A percentile compares a stretch with the other conserved stretches of the same genome.
These are phyloP conservation scores for Pelagomonas calceolata DNA, from an alignment of 108 stramenopile species.

Conservation along the genomic window DNA sequence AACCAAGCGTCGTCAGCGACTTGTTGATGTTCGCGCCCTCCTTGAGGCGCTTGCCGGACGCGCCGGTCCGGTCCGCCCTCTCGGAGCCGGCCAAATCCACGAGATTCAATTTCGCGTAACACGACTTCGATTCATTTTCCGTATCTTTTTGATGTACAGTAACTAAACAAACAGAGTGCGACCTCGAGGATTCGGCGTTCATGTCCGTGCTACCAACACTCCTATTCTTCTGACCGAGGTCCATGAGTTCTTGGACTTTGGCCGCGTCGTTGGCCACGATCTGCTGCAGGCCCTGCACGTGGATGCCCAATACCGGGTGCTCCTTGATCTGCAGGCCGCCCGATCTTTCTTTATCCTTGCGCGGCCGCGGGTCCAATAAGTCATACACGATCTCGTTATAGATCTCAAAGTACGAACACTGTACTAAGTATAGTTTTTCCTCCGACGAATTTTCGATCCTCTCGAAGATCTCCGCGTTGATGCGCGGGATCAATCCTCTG, in stretches of 20 bases:
- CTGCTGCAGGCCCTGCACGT: constrained; percentile 24
- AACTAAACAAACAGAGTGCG: constrained; percentile 14
- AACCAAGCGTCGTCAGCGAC: constrained; percentile 15
- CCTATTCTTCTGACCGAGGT: constrained; percentile 16
- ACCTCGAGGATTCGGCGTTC: constrained; percentile 10
- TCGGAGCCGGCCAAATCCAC: constrained; percentile 25
- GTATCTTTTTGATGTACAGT: constrained; percentile 20
- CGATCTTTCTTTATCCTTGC: constrained; percentile 22
- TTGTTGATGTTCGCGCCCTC: constrained; percentile 24
- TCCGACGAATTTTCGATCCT: constrained; percentile 1
- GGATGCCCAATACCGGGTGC: constrained; percentile 45
- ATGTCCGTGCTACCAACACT: constrained; percentile 3
- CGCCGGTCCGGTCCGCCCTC: not conserved
- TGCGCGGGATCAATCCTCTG: constrained; percentile 26
- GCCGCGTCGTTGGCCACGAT: constrained; percentile 7
- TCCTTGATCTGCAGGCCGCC: constrained; percentile 39
- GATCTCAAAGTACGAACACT: constrained; percentile 44
- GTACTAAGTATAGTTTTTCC: not conserved
- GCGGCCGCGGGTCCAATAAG: constrained; percentile 53
- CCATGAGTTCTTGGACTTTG: constrained; percentile 21
- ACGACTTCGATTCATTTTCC: constrained; percentile 8
- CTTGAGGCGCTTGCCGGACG: constrained; percentile 9
- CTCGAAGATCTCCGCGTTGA: constrained; percentile 32
- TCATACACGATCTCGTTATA: constrained; percentile 78
- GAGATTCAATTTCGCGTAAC: constrained; percentile 16